Conservation (phyloP, 2,329 filamentous ascomycete genomes). For the Xylariaceae sp. region DNA sequence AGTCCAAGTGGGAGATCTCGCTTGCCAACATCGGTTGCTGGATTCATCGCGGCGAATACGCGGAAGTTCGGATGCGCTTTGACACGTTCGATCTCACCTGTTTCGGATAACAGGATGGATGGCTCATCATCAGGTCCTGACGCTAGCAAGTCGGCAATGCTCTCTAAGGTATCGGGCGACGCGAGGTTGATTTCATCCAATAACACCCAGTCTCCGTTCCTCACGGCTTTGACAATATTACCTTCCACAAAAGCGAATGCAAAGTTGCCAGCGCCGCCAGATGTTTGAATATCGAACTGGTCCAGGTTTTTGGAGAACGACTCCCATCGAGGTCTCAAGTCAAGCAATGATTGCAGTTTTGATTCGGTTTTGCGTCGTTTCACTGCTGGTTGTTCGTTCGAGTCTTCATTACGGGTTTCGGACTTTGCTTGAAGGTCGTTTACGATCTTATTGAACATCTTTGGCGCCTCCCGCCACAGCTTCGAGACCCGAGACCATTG, state of each 20-base stretch:
- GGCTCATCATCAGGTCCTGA: conserved; percentile 66
- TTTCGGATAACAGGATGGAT: conserved; percentile 86
- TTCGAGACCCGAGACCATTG: conserved; percentile 85
- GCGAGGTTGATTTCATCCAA: conserved; percentile 97
- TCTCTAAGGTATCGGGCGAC: conserved; percentile 89
- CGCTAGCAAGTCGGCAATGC: conserved; percentile 79
- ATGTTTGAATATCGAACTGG: conserved; percentile 74
- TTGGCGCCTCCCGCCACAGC: conserved; percentile 82
- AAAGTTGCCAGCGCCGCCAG: conserved; percentile 67
- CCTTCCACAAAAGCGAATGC: conserved; percentile 96
- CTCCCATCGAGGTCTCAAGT: conserved; percentile 67
- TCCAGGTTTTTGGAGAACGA: conserved; percentile 68
- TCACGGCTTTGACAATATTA: conserved; percentile 90
- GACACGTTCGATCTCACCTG: conserved; percentile 85
- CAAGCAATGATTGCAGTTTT: conserved; percentile 59
- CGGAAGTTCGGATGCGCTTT: conserved; percentile 87
- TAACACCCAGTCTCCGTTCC: conserved; percentile 95
- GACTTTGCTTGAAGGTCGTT: conserved; percentile 45
- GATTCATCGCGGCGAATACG: conserved; percentile 98
- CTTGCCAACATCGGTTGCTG: conserved; percentile 94
- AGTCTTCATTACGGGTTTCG: conserved; percentile 33
- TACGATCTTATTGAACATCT: conserved; percentile 74
- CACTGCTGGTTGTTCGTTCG: conserved; percentile 54
- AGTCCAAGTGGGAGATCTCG: conserved; percentile 85
- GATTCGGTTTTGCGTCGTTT: conserved; percentile 64